Conservation (phyloP, 164 flowering plant genomes). For the Litsea cubeba region DNA sequence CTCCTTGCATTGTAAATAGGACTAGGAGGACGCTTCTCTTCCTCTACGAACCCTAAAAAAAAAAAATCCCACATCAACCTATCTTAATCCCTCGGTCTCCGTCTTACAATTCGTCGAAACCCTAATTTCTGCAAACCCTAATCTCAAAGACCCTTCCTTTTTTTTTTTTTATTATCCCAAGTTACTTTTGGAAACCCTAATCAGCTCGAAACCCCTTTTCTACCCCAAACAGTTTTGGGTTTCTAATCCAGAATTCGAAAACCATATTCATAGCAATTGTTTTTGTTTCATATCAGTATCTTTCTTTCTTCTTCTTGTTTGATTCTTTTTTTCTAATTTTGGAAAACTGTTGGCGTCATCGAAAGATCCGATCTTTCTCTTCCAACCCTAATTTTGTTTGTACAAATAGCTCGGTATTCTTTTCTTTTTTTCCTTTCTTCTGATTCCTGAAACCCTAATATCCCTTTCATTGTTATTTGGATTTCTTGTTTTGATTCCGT, state of each 20-base stretch:
- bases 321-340: not conserved
- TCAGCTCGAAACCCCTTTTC: too few relatives aligned
- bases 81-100: not conserved
- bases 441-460: not conserved
- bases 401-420: not conserved
- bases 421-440: not conserved
- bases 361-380: not conserved
- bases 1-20: not conserved
- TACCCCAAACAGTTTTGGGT: not conserved
- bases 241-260: not conserved
- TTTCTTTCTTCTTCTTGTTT: not conserved
- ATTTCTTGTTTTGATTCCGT: not conserved
- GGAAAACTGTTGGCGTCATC: not conserved
- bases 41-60: not conserved
- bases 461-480: not conserved
- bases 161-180: too few relatives aligned
- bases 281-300: not conserved
- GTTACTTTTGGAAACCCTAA: too few relatives aligned
- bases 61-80: not conserved
- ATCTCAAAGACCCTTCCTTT: not conserved
- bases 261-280: too few relatives aligned
- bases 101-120: not conserved
- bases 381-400: constrained; percentile 10
- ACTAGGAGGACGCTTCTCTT: not conserved
- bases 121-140: not conserved